Evolutionary conservation across 805 yeast genomes (phyloP), one percentile per base, ranked within the genome.

Genomic region (Blastobotrys chiropterorum): DNA sequence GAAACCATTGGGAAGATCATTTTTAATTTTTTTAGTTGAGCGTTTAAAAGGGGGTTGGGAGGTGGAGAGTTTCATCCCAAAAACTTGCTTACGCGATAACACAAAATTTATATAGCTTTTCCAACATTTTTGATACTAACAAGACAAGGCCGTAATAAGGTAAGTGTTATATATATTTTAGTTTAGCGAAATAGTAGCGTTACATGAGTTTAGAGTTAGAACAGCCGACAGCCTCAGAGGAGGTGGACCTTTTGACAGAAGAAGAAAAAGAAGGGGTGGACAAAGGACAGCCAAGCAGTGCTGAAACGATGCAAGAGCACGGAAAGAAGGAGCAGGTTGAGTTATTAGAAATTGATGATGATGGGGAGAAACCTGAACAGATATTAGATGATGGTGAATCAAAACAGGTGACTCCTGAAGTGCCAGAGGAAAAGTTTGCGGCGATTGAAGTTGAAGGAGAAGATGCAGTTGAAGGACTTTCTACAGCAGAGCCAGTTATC

Each of bases 371-470:
- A 4, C 13, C 8, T 31, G 38, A 44, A 22, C 17, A 22, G 8
- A 14, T 21, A 14, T 5, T 22, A 5, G 47, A 20, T 21, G 15
- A 15, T 6, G 39, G n/a, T 11, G 40, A n/a, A 38, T 8, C 15
- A 4, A 20, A 13, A 16, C 15, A 44, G 6, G 47, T 13, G 15
- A 21, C 34, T 30, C 31, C 17, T 13, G 49, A 38, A 16, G 44
- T n/a, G 17, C 38, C 34, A 26, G 43, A 46, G 14, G 47, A 45
- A 6, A n/a, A 16, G 15, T 7, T 34, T n/a, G 48, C 31, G 48
- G 21, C 14, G 8, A 40, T 13, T 16, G 48, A 16, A 3, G 30
- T 13, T 14, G 43, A 46, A 15, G 43, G 16, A 2, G 17, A 8
- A 4, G 43, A 46, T 4, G 42, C 13, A 6, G n/a, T 14, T 45